These are phyloP conservation scores for Circinella umbellata DNA, from an alignment of 371 early-diverging fungal genomes.

Conservation along the genomic window DNA sequence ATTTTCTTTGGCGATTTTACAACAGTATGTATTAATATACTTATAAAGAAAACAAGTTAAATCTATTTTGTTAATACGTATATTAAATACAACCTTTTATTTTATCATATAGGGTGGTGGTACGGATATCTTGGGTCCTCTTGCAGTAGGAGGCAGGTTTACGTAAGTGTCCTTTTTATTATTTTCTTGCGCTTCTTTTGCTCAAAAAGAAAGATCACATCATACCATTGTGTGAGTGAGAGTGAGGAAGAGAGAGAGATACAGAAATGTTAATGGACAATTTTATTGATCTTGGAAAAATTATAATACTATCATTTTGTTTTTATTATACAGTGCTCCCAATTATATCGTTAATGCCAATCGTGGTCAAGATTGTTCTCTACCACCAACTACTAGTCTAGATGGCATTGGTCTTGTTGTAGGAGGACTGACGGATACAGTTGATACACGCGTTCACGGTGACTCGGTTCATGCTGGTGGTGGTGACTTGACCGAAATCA, in stretches of 20 bases:
- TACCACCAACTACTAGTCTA: not conserved
- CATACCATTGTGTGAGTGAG: no score
- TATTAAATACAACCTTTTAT: not conserved
- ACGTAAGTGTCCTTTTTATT: not conserved
- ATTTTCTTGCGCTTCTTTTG: no score
- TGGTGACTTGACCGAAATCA: not conserved
- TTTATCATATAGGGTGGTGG: slow-evolving; percentile 10
- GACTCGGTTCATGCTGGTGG: slow-evolving; percentile 5
- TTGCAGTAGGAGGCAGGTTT: slow-evolving; percentile 22
- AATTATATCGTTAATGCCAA: slow-evolving; percentile 27
- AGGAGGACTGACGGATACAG: not conserved
- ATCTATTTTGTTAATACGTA: not conserved
- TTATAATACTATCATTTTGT: no score
- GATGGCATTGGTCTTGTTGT: slow-evolving; percentile 16
- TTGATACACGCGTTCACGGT: slow-evolving; percentile 21
- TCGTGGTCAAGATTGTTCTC: not conserved
- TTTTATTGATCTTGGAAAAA: no score
- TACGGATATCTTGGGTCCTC: slow-evolving; percentile 27
- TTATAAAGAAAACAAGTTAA: no score
- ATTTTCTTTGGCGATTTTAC: slow-evolving; percentile 29
- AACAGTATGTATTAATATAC: not conserved
- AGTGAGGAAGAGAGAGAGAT: no score
- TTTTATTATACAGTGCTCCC: slow-evolving; percentile 6
- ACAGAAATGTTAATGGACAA: no score
- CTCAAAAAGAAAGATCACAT: no score